Evolutionary conservation across 495 filamentous ascomycete species (phyloP).

Genomic region (Aspergillus egyptiacus): DNA sequence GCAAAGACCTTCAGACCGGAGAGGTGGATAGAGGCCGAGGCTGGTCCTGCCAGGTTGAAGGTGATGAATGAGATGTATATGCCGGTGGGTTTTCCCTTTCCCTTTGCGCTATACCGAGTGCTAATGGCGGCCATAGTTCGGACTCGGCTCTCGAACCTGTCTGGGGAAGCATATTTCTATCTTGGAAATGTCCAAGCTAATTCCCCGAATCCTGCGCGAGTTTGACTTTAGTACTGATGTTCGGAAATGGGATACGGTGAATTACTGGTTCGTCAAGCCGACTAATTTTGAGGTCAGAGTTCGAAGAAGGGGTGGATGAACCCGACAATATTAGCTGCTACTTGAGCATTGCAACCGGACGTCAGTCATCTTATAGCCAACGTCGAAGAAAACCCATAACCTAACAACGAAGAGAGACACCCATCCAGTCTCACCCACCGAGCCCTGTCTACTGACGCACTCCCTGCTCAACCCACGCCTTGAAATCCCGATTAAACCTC

Average conservation of each 20-base stretch:
- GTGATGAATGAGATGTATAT: constrained; percentile 41
- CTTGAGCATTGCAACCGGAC: too few species aligned
- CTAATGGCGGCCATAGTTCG: constrained; percentile 32
- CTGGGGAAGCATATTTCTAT: constrained; percentile 45
- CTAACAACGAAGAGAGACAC: too few species aligned
- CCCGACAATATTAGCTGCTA: too few species aligned
- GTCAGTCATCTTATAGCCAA: too few species aligned
- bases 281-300: constrained; percentile 31
- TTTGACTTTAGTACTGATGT: constrained; percentile 34
- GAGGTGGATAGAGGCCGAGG: constrained; percentile 32
- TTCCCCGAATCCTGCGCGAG: constrained; percentile 39
- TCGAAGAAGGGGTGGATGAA: background rate
- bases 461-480: constrained; percentile 5
- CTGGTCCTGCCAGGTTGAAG: constrained; percentile 25
- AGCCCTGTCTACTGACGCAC: background rate
- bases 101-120: background rate
- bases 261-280: constrained; percentile 47
- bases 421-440: too few species aligned
- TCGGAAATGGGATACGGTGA: constrained; percentile 33
- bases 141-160: constrained; percentile 40
- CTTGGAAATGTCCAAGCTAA: constrained; percentile 43
- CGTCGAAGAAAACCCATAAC: too few species aligned
- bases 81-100: constrained; percentile 25
- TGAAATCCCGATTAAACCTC: constrained; percentile 2
- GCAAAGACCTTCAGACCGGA: constrained; percentile 31